phyloP scores from a whole-genome alignment of 768 basidiomycete species.

The Cyclocybe aegerita region DNA sequence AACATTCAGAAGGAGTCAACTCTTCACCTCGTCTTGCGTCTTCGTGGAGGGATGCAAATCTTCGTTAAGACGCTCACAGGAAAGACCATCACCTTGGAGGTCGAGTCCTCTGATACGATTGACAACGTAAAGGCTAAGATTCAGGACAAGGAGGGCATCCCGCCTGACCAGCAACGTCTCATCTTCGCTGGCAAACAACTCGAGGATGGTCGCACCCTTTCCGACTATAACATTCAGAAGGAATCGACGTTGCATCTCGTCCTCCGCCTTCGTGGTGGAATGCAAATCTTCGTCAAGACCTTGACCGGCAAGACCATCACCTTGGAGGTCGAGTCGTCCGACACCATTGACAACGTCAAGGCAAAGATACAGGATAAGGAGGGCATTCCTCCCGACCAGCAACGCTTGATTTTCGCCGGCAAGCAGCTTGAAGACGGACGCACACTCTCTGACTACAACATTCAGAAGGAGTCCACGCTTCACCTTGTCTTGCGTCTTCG shows the following conservation, averaged over 20 bases:
- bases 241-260: conserved; percentile 79
- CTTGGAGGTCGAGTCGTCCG: conserved; percentile 71
- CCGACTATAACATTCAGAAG: conserved; percentile 82
- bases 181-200: conserved; percentile 95
- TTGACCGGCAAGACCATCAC: conserved; percentile 78
- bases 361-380: conserved; percentile 81
- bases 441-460: conserved; percentile 76
- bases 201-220: conserved; percentile 90
- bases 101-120: conserved; percentile 91
- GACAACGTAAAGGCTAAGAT: conserved; percentile 88
- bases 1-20: conserved; percentile 92
- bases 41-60: conserved; percentile 93
- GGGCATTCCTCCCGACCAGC: conserved; percentile 77
- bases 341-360: conserved; percentile 78
- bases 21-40: conserved; percentile 78
- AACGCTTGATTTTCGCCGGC: conserved; percentile 77
- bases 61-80: conserved; percentile 88
- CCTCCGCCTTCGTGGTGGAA: conserved; percentile 66
- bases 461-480: conserved; percentile 74
- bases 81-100: conserved; percentile 92
- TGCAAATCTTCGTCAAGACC: conserved; percentile 75
- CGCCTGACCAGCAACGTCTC: conserved; percentile 85
- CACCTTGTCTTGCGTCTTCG: conserved; percentile 39
- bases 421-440: conserved; percentile 81
- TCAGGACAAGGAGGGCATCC: conserved; percentile 82